phyloP scores from a whole-genome alignment of 2,329 filamentous ascomycete species.

The Aureobasidium zeae region DNA sequence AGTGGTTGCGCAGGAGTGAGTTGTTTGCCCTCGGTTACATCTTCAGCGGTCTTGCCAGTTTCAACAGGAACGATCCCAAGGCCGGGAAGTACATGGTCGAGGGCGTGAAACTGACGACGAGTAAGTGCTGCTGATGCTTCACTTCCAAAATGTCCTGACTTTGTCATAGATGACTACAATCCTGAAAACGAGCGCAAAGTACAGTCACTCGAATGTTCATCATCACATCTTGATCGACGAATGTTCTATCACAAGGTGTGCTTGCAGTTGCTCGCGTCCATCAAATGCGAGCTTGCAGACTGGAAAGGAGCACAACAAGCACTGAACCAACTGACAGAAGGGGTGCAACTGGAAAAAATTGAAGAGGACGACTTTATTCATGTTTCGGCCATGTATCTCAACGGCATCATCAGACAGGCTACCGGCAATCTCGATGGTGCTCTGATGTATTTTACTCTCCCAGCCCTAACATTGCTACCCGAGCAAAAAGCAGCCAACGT shows the following conservation, averaged over 20 bases:
- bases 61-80: slow-evolving; percentile 47
- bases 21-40: slow-evolving; percentile 52
- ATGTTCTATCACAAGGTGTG: slow-evolving; percentile 58
- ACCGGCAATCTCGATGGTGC: slow-evolving; percentile 64
- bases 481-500: slow-evolving; percentile 20
- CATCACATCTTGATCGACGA: slow-evolving; percentile 50
- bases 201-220: slow-evolving; percentile 28
- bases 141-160: neutral
- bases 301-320: slow-evolving; percentile 56
- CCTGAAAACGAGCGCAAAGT: slow-evolving; percentile 8
- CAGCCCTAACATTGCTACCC: slow-evolving; percentile 46
- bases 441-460: slow-evolving; percentile 54
- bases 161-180: slow-evolving; percentile 9
- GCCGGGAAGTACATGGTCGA: slow-evolving; percentile 49
- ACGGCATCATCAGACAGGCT: slow-evolving; percentile 67
- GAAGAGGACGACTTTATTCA: slow-evolving; percentile 14
- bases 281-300: slow-evolving; percentile 60
- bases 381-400: slow-evolving; percentile 48
- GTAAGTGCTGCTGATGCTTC: slow-evolving; percentile 23
- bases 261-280: slow-evolving; percentile 60
- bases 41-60: slow-evolving; percentile 47
- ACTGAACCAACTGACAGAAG: slow-evolving; percentile 44
- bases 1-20: slow-evolving; percentile 52
- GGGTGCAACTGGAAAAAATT: slow-evolving; percentile 1
- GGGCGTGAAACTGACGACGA: slow-evolving; percentile 44